A percentile compares a stretch with the other conserved stretches of the same genome.
Conservation (phyloP, 2,329 filamentous ascomycete genomes). For the Cytospora schulzeri region DNA sequence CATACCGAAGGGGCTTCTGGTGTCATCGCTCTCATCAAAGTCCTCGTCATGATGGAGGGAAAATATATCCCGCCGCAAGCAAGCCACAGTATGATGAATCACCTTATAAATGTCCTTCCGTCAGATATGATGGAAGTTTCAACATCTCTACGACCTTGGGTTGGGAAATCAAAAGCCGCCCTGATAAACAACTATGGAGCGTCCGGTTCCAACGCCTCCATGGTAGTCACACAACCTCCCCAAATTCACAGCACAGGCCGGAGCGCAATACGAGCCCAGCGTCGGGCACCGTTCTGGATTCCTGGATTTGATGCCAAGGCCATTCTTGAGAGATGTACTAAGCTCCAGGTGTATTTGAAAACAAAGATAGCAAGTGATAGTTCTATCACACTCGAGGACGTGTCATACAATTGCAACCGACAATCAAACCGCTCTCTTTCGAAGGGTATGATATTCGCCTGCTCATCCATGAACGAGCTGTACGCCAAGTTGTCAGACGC, state of each 20-base stretch:
- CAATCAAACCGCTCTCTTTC: constrained; percentile 36
- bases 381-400: constrained; percentile 23
- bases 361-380: too few species aligned
- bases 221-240: constrained; percentile 30
- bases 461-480: constrained; percentile 34
- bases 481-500: constrained; percentile 1
- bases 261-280: not conserved
- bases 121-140: constrained; percentile 31
- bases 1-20: constrained; percentile 19
- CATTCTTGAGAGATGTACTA: not conserved
- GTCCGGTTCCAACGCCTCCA: constrained; percentile 35
- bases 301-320: constrained; percentile 2
- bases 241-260: constrained; percentile 24
- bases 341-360: not conserved
- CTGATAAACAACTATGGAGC: constrained; percentile 44
- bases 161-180: constrained; percentile 13
- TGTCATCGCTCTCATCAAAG: constrained; percentile 36
- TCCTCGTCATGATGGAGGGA: constrained; percentile 35
- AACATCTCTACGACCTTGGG: constrained; percentile 31
- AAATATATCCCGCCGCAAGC: constrained; percentile 38
- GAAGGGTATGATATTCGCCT: constrained; percentile 33
- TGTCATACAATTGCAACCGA: constrained; percentile 38
- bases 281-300: constrained; percentile 12
- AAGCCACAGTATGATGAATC: constrained; percentile 34
- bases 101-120: constrained; percentile 25